Evolutionary conservation across 2,329 filamentous ascomycete species (phyloP).

Genomic region (Dothiorella sarmentorum): DNA sequence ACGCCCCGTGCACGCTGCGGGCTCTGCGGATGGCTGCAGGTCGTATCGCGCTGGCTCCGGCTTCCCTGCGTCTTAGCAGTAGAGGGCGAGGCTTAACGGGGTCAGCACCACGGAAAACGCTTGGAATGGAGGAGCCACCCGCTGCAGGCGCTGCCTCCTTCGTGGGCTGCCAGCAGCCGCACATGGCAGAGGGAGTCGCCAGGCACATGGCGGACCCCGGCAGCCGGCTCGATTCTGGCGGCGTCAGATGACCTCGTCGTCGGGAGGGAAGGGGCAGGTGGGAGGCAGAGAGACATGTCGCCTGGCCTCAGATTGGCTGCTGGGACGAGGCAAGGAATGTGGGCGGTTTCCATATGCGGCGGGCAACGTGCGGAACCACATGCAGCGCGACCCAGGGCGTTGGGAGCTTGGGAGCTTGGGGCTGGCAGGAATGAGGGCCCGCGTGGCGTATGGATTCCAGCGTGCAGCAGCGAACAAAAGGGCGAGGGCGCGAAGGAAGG

Average conservation of each 20-base stretch:
- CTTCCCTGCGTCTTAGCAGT: constrained; percentile 19
- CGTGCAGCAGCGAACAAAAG: constrained; percentile 2
- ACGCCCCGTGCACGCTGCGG: constrained; percentile 11
- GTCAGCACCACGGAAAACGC: constrained; percentile 20
- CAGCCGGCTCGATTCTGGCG: background rate
- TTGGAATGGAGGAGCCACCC: background rate
- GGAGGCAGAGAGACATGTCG: constrained; percentile 1
- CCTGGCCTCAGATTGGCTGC: background rate
- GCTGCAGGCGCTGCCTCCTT: constrained; percentile 9
- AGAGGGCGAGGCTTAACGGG: constrained; percentile 3
- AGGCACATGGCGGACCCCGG: constrained; percentile 13
- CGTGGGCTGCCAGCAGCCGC: constrained; percentile 1
- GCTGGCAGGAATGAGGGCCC: constrained; percentile 7
- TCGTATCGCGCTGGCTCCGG: constrained; percentile 9
- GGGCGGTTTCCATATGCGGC: constrained; percentile 4
- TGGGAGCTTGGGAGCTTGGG: background rate
- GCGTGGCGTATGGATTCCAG: background rate
- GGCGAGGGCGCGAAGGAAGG: background rate
- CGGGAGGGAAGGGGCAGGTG: constrained; percentile 12
- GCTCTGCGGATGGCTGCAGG: constrained; percentile 18
- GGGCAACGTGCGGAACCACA: constrained; percentile 17
- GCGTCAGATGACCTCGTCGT: constrained; percentile 7
- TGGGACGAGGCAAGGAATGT: constrained; percentile 9
- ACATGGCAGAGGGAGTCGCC: constrained; percentile 5
- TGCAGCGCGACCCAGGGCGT: constrained; percentile 14